Percentiles rank a stretch among this genome's conserved stretches.
phyloP scores from a whole-genome alignment of 441 rosid genomes.

The Croton setiger region DNA sequence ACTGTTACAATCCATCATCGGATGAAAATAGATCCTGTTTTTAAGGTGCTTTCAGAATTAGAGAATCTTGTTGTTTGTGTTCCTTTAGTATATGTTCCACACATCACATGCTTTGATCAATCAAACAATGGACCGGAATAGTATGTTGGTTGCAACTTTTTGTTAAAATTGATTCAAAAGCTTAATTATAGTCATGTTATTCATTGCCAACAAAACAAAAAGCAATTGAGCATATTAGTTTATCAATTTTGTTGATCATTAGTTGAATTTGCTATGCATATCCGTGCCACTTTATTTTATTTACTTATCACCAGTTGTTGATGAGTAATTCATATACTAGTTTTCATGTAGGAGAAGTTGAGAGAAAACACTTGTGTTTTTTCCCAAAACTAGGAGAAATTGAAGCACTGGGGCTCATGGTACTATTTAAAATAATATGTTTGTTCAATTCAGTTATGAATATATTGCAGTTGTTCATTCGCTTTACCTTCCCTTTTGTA shows the following conservation, averaged over 20 bases:
- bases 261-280: not conserved
- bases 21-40: too few species aligned
- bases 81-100: not conserved
- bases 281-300: too few species aligned
- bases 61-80: not conserved
- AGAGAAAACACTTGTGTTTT: conserved; percentile 38
- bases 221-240: too few species aligned
- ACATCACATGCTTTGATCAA: too few species aligned
- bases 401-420: conserved; percentile 50
- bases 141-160: too few species aligned
- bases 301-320: too few species aligned
- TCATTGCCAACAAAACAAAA: too few species aligned
- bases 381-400: conserved; percentile 48
- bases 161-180: too few species aligned
- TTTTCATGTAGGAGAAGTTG: conserved; percentile 48
- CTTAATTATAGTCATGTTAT: too few species aligned
- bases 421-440: conserved; percentile 17
- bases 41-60: too few species aligned
- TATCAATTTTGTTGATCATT: not conserved
- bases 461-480: not conserved
- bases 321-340: conserved; percentile 1
- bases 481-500: conserved; percentile 10
- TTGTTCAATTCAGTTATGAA: conserved; percentile 8
- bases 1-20: too few species aligned
- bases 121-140: too few species aligned